These are phyloP conservation scores for Phoma herbarum DNA, from an alignment of 2,329 filamentous ascomycete genomes.

Conservation along the genomic window DNA sequence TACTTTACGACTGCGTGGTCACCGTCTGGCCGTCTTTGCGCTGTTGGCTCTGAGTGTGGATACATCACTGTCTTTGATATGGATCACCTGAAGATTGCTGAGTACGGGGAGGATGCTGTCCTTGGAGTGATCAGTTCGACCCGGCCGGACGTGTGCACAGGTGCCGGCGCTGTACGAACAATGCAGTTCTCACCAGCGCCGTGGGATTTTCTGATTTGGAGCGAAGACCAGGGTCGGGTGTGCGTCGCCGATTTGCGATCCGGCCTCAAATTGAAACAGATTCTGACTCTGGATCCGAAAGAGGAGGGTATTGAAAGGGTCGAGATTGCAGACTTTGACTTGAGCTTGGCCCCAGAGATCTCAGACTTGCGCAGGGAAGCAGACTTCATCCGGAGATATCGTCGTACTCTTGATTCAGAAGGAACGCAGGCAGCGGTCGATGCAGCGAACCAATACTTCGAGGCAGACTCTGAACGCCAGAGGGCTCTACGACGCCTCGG, in stretches of 20 bases:
- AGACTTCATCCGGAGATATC: conserved; percentile 56
- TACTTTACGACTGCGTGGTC: conserved; percentile 85
- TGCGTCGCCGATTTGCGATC: conserved; percentile 77
- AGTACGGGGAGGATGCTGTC: conserved; percentile 67
- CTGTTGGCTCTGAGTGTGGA: conserved; percentile 81
- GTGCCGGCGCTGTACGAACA: conserved; percentile 80
- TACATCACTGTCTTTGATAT: conserved; percentile 79
- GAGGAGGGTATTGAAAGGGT: conserved; percentile 65
- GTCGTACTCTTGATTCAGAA: conserved; percentile 50
- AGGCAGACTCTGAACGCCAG: conserved; percentile 48
- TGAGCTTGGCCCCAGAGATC: conserved; percentile 49
- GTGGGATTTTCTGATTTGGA: conserved; percentile 91
- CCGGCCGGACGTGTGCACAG: conserved; percentile 68
- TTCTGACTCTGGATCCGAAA: conserved; percentile 69
- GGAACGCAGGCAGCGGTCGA: conserved; percentile 50
- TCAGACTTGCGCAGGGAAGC: conserved; percentile 60
- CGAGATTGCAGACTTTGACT: conserved; percentile 62
- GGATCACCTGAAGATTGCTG: conserved; percentile 52
- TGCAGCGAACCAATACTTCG: conserved; percentile 55
- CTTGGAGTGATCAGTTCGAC: conserved; percentile 82
- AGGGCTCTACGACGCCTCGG: conserved; percentile 47
- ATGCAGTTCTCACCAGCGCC: conserved; percentile 93
- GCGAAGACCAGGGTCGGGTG: conserved; percentile 82
- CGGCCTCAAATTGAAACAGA: conserved; percentile 73
- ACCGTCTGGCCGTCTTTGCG: conserved; percentile 73